These are phyloP conservation scores for Pterocarpus santalinus DNA, from an alignment of 306 rosid species.

Conservation along the genomic window DNA sequence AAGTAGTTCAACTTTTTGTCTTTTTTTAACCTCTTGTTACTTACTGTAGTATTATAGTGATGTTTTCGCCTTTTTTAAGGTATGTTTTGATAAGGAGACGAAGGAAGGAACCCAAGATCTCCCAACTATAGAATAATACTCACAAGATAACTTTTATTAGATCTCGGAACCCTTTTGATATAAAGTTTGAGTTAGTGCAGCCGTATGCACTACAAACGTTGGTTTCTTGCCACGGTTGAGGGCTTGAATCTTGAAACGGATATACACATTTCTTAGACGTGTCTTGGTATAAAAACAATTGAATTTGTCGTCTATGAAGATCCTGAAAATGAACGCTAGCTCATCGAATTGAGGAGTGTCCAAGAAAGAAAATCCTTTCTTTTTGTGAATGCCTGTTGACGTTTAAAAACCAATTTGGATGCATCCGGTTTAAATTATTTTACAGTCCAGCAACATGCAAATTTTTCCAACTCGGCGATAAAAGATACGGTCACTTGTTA, in stretches of 20 bases:
- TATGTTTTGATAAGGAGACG: background rate
- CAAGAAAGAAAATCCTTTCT: background rate
- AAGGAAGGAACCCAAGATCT: background rate
- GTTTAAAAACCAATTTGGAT: background rate
- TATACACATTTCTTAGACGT: background rate
- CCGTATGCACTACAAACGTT: background rate
- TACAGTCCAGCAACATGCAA: too few relatives aligned
- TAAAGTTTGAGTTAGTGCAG: too few relatives aligned
- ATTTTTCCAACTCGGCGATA: too few relatives aligned
- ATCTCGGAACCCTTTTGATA: background rate
- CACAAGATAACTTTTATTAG: background rate
- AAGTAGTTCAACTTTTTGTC: too few relatives aligned
- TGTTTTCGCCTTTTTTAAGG: background rate
- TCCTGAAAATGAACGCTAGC: background rate
- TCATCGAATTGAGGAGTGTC: background rate
- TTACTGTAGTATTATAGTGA: background rate
- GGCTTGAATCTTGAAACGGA: background rate
- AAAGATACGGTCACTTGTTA: too few relatives aligned
- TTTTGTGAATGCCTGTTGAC: background rate
- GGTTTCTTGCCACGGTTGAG: background rate
- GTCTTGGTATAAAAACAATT: background rate
- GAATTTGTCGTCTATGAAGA: background rate
- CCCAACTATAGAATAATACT: background rate
- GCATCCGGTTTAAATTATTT: too few relatives aligned
- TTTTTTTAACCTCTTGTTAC: too few relatives aligned